Base-by-base conservation (phyloP, 1,139 yeast species). In the Sugiyamaella paludigena region DNA sequence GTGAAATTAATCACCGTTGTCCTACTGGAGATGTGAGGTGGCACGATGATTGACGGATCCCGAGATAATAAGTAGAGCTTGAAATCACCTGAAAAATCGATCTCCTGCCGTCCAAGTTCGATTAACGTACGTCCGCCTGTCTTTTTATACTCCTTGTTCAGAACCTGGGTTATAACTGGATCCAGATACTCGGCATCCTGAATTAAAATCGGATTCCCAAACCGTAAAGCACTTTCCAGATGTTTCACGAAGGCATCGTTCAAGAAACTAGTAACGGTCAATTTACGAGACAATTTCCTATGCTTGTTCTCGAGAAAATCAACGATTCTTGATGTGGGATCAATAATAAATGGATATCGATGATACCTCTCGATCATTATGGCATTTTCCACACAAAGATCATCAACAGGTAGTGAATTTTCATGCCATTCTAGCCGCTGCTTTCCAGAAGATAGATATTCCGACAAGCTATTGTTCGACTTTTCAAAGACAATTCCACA, bases 151-250 rank as follows among this genome's bases (percentile, higher is more conserved):
- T 87, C 95, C 40, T 72, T 71, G 47, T 81, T 74, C 40, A 92
- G 67, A 1, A 91, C 66, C 0, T 84, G 74, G 50, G 79, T 79
- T 19, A 91, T 62, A 10, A 86, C 69, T 0, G 97, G 95, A 63
- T 91, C 92, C 61, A 79, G 81, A 57, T 76, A 71, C 61, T 91
- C 97, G 2, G 91, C 88, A 66, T 91, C 94, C 58, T 80, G 81
- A 29, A 91, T 76, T 10, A 91, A 63, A 8, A 91, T 70, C 0
- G 78, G 62, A 4, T 88, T 89, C 7, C 98, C 98, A 72, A 91
- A 91, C 53, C 94, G 72, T 27, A 91, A 65, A 0, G 95, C 83
- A 61, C 88, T 85, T 62, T 88, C 96, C 26, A 91, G 66, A 47
- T 81, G 86, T 58, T 80, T 84, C 4, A 78, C 64, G 63, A 84